phyloP scores from a whole-genome alignment of 2,329 filamentous ascomycete genomes.

The Capronia americana region DNA sequence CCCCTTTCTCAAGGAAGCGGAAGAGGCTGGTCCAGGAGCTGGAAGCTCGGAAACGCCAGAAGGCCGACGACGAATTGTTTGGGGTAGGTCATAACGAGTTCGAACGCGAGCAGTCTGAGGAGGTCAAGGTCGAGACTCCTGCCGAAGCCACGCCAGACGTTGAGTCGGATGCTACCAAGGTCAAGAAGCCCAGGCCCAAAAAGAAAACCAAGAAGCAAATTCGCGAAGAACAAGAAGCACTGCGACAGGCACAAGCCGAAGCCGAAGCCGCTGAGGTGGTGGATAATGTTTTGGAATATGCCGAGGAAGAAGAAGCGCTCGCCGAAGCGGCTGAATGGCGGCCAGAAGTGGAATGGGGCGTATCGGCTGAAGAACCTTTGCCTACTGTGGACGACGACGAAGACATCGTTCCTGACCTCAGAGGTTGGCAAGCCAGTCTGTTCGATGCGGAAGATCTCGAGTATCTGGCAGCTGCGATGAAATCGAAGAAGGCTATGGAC shows the following conservation, averaged over 20 bases:
- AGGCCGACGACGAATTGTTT: constrained; percentile 83
- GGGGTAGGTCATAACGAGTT: constrained; percentile 64
- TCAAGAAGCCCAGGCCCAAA: constrained; percentile 64
- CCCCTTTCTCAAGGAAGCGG: constrained; percentile 68
- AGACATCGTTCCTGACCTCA: constrained; percentile 68
- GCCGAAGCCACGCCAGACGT: constrained; percentile 44
- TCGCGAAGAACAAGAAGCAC: constrained; percentile 69
- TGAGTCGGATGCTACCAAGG: constrained; percentile 42
- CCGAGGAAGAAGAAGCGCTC: constrained; percentile 43
- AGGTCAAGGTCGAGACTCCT: constrained; percentile 47
- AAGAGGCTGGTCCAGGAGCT: constrained; percentile 75
- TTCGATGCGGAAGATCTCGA: constrained; percentile 72
- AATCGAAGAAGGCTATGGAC: constrained; percentile 53
- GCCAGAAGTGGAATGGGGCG: constrained; percentile 64
- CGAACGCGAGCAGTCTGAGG: constrained; percentile 59
- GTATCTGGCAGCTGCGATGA: constrained; percentile 60
- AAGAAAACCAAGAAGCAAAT: constrained; percentile 77
- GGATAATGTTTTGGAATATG: constrained; percentile 44
- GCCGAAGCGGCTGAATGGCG: constrained; percentile 44
- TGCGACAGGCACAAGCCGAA: constrained; percentile 60
- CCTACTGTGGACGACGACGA: constrained; percentile 72
- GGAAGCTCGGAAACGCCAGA: constrained; percentile 76
- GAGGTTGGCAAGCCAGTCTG: constrained; percentile 71
- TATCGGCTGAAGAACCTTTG: constrained; percentile 64
- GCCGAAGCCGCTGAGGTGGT: constrained; percentile 53